Conservation (phyloP, 345 rosid species). For the Boechera divaricarpa region DNA sequence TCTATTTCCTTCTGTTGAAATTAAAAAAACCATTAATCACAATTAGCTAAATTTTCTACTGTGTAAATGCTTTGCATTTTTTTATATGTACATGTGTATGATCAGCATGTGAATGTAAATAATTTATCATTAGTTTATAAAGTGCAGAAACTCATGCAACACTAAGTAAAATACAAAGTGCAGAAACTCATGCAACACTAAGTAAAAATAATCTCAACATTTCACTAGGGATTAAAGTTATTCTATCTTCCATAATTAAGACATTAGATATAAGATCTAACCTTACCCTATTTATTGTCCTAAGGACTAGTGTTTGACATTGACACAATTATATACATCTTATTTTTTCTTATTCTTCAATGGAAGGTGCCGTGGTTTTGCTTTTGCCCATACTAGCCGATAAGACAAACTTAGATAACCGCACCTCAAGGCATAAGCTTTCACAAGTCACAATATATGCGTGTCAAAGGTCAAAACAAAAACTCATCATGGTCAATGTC, state of each 20-base stretch:
- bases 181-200: conserved; percentile 29
- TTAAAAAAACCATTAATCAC: not conserved
- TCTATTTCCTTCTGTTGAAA: conserved; percentile 63
- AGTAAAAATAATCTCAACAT: conserved; percentile 13
- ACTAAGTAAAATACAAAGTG: conserved; percentile 13
- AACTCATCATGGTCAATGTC: conserved; percentile 45
- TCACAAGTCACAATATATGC: conserved; percentile 38
- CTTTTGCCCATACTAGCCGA: conserved; percentile 27
- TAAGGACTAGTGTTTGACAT: conserved; percentile 33
- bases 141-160: conserved; percentile 30
- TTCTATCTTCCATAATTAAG: conserved; percentile 5
- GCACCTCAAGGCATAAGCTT: conserved; percentile 47
- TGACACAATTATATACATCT: not conserved
- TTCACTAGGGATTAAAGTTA: conserved; percentile 5
- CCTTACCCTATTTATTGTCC: conserved; percentile 11
- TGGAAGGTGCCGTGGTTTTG: conserved; percentile 29
- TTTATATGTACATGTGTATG: not conserved
- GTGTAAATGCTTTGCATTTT: not conserved
- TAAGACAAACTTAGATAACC: conserved; percentile 41
- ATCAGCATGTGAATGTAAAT: conserved; percentile 7
- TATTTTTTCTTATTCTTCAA: conserved; percentile 8
- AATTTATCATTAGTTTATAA: not conserved
- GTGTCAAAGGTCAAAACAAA: conserved; percentile 44
- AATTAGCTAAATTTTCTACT: not conserved
- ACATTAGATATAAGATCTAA: conserved; percentile 24